These are phyloP conservation scores for Geotrichum macrosporum DNA, from an alignment of 1,139 yeast genomes.

Conservation along the genomic window DNA sequence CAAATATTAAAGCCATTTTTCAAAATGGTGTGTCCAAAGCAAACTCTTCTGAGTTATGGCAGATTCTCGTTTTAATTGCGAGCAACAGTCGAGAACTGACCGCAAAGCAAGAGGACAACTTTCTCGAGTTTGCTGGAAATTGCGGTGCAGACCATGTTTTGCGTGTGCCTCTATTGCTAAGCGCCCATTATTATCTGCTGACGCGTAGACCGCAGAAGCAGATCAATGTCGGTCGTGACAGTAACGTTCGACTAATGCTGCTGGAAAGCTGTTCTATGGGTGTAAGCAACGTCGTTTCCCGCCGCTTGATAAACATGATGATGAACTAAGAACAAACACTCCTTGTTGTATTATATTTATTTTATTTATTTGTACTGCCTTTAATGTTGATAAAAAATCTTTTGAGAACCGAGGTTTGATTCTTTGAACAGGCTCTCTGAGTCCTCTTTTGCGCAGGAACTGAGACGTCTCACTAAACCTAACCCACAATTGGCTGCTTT, in stretches of 20 bases:
- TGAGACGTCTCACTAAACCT: constrained; percentile 3
- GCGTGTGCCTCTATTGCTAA: constrained; percentile 24
- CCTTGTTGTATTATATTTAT: neutral
- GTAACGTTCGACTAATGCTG: constrained; percentile 19
- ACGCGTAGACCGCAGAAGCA: constrained; percentile 15
- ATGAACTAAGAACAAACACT: constrained; percentile 16
- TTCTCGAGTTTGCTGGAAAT: constrained; percentile 5
- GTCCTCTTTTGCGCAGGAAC: no score
- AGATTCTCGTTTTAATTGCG: constrained; percentile 7
- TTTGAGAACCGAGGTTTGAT: no score
- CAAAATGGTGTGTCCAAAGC: neutral
- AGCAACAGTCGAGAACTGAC: neutral
- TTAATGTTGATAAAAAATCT: no score
- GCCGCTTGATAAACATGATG: constrained; percentile 24
- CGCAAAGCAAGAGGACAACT: constrained; percentile 8
- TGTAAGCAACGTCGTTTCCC: constrained; percentile 19
- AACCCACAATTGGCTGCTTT: neutral
- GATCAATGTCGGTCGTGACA: constrained; percentile 11
- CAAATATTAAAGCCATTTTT: neutral
- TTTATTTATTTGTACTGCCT: neutral
- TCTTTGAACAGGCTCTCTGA: no score
- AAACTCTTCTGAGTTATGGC: constrained; percentile 5
- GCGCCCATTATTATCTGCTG: constrained; percentile 15
- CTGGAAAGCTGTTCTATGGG: constrained; percentile 22
- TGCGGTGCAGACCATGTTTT: neutral